Conservation (phyloP, 31 red algal genomes). For the Bonnemaisonia californica region DNA sequence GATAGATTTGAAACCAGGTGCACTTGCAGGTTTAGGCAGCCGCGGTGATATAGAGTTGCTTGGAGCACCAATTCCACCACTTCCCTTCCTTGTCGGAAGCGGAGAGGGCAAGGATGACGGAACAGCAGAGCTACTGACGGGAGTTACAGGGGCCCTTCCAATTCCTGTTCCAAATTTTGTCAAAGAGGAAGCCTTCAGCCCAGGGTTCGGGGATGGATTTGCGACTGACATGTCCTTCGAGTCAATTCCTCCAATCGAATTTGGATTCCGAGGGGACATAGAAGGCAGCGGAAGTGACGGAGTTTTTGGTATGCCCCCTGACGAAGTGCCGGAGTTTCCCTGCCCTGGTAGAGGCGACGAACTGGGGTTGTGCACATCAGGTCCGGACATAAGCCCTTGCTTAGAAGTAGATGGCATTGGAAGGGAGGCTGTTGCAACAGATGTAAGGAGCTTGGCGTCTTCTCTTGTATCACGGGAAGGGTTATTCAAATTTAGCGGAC, state of each 20-base stretch:
- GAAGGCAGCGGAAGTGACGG: conserved; percentile 9
- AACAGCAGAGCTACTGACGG: conserved; percentile 29
- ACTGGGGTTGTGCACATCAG: neutral
- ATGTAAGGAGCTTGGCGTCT: conserved; percentile 28
- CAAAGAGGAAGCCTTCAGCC: conserved; percentile 31
- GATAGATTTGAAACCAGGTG: conserved; percentile 37
- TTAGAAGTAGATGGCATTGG: neutral
- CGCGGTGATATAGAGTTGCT: conserved; percentile 42
- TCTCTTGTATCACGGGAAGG: conserved; percentile 2
- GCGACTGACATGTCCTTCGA: neutral
- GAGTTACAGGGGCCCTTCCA: conserved; percentile 31
- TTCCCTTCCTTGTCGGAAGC: conserved; percentile 24
- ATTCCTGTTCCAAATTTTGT: conserved; percentile 58
- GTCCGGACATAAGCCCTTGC: neutral
- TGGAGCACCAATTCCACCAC: neutral
- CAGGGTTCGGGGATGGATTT: neutral
- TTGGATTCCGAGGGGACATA: neutral
- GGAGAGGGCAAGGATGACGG: conserved; percentile 58
- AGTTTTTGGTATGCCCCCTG: neutral
- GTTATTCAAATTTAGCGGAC: neutral
- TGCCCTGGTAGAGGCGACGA: neutral
- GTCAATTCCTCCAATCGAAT: conserved; percentile 8
- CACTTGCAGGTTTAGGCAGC: conserved; percentile 15
- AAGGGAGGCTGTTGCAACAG: conserved; percentile 11
- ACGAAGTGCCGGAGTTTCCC: neutral